phyloP scores from a whole-genome alignment of 352 stramenopile species.

The Sclerospora graminicola region DNA sequence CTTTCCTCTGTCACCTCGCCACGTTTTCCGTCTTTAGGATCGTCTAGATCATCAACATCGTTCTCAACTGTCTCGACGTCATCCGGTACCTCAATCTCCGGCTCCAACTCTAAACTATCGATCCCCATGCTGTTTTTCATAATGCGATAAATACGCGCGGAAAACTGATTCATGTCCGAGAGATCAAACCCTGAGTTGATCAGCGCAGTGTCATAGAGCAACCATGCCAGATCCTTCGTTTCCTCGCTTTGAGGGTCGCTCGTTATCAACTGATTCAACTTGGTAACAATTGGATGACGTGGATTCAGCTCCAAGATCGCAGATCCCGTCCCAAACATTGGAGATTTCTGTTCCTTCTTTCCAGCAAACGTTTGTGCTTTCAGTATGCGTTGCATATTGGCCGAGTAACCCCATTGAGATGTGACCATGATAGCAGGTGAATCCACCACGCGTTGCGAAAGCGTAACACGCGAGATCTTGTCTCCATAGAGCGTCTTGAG shows the following conservation, averaged over 20 bases:
- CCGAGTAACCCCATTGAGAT: slow-evolving; percentile 94
- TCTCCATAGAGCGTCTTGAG: slow-evolving; percentile 93
- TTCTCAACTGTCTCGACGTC: slow-evolving; percentile 46
- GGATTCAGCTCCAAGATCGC: slow-evolving; percentile 99
- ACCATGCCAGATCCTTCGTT: slow-evolving; percentile 91
- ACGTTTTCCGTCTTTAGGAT: slow-evolving; percentile 77
- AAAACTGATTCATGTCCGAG: slow-evolving; percentile 89
- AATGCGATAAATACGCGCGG: slow-evolving; percentile 88
- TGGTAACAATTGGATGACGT: slow-evolving; percentile 95
- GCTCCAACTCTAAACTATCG: slow-evolving; percentile 86
- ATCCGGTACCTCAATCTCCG: slow-evolving; percentile 91
- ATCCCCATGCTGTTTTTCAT: slow-evolving; percentile 91
- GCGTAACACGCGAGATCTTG: slow-evolving; percentile 92
- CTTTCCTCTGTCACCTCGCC: slow-evolving; percentile 15
- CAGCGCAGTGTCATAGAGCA: slow-evolving; percentile 96
- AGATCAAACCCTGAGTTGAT: slow-evolving; percentile 97
- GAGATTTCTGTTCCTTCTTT: slow-evolving; percentile 33
- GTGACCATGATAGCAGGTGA: slow-evolving; percentile 95
- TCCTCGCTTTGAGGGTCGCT: slow-evolving; percentile 64
- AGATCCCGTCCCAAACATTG: slow-evolving; percentile 38
- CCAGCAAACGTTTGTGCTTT: slow-evolving; percentile 95
- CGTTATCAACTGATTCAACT: slow-evolving; percentile 86
- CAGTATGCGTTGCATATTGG: slow-evolving; percentile 99
- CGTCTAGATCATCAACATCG: slow-evolving; percentile 22
- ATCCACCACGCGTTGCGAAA: slow-evolving; percentile 91